These are phyloP conservation scores for Coffea humblotiana DNA, from an alignment of 305 asterid genomes.

Conservation along the genomic window DNA sequence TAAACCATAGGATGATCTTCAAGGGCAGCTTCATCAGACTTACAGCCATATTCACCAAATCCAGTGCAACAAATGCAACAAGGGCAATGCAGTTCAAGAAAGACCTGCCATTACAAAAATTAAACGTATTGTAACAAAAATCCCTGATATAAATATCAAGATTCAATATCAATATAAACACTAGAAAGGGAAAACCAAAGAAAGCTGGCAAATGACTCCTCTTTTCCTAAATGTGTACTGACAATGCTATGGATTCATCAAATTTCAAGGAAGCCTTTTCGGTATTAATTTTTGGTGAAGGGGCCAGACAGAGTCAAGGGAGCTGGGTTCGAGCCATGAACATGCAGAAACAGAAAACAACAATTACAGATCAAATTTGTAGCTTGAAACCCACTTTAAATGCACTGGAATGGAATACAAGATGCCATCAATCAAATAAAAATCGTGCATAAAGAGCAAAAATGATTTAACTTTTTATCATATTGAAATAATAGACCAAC, in stretches of 20 bases:
- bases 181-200: not conserved
- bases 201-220: not conserved
- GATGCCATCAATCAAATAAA: not conserved
- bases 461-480: not conserved
- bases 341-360: not conserved
- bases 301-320: too few relatives aligned
- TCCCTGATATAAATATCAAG: not conserved
- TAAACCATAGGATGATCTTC: constrained; percentile 41
- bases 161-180: not conserved
- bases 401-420: not conserved
- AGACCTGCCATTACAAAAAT: constrained; percentile 25
- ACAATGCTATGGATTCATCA: not conserved
- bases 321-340: not conserved
- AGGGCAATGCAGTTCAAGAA: constrained; percentile 47
- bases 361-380: not conserved
- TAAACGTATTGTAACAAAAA: not conserved
- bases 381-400: not conserved
- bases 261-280: not conserved
- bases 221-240: not conserved
- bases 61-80: constrained; percentile 55
- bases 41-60: constrained; percentile 41
- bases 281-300: too few relatives aligned
- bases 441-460: not conserved
- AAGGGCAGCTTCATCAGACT: constrained; percentile 43
- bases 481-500: not conserved